Conservation (phyloP, 192 early-diverging fungal genomes). For the Backusella macrospora region DNA sequence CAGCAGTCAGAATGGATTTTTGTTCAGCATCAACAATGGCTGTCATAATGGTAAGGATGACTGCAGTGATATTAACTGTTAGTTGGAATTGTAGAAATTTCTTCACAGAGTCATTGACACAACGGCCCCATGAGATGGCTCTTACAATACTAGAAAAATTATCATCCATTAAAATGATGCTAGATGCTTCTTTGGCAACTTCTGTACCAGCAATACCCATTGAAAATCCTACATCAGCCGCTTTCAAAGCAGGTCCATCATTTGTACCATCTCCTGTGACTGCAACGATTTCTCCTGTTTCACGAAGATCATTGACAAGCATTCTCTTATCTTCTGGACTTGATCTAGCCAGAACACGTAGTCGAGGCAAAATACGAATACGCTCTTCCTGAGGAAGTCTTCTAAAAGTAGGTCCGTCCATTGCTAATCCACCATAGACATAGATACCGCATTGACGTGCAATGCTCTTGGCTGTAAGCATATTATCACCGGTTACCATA, state of each 20-base stretch:
- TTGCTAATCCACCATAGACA: constrained; percentile 78
- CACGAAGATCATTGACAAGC: constrained; percentile 83
- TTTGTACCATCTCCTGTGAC: constrained; percentile 99
- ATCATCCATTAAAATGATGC: constrained; percentile 97
- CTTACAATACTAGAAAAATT: constrained; percentile 97
- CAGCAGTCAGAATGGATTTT: constrained; percentile 85
- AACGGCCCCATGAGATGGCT: constrained; percentile 95
- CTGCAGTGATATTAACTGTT: constrained; percentile 94
- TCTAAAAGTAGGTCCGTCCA: constrained; percentile 94
- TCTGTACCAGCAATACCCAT: constrained; percentile 99
- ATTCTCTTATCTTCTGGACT: constrained; percentile 97
- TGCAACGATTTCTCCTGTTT: constrained; percentile 91
- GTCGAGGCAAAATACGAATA: constrained; percentile 81
- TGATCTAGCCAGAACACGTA: constrained; percentile 94
- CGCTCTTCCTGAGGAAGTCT: constrained; percentile 78
- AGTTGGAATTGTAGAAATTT: constrained; percentile 99
- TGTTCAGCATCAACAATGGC: constrained; percentile 64
- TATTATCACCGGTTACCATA: constrained; percentile 99
- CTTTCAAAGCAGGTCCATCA: constrained; percentile 92
- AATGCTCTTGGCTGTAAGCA: constrained; percentile 91
- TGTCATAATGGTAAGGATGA: constrained; percentile 79
- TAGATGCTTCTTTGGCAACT: constrained; percentile 99
- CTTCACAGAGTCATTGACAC: constrained; percentile 95
- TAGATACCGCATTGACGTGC: constrained; percentile 92
- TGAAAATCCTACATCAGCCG: constrained; percentile 95